These are phyloP conservation scores for Pestalotiopsis sp. DNA, from an alignment of 2,329 filamentous ascomycete species.

Conservation along the genomic window DNA sequence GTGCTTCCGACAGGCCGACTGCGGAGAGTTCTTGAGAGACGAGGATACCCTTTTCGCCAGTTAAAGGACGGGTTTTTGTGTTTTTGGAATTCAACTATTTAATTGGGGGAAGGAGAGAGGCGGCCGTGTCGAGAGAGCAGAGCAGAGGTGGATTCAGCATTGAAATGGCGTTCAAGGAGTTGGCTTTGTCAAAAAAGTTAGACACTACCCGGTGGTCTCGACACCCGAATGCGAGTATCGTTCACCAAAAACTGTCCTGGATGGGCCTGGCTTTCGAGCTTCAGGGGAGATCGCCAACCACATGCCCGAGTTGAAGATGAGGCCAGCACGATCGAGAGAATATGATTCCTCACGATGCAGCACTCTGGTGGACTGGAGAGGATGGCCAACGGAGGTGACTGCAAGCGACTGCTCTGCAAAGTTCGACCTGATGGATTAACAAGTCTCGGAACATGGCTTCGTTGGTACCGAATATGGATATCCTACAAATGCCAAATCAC, in stretches of 20 bases:
- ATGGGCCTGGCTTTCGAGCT: neutral
- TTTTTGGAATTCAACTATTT: neutral
- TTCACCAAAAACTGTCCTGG: neutral
- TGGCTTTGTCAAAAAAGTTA: neutral
- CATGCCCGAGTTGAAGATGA: no score
- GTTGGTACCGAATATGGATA: no score
- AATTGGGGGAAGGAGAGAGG: neutral
- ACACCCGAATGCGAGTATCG: neutral
- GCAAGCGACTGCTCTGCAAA: no score
- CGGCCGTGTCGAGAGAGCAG: neutral
- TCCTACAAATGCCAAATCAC: no score
- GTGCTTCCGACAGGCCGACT: constrained; percentile 89
- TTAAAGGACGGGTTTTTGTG: constrained; percentile 25
- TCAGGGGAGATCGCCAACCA: no score
- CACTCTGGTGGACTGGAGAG: no score
- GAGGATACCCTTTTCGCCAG: constrained; percentile 65
- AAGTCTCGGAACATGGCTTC: no score
- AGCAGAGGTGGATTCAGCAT: constrained; percentile 3
- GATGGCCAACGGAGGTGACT: no score
- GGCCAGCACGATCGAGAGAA: no score
- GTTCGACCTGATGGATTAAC: no score
- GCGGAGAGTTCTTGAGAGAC: constrained; percentile 91
- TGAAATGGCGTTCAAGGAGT: constrained; percentile 9
- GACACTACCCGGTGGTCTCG: neutral
- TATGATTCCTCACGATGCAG: no score